Evolutionary conservation across 768 basidiomycete genomes (phyloP), one percentile per base, ranked within the genome.

Genomic region (Macrolepiota fuliginosa): DNA sequence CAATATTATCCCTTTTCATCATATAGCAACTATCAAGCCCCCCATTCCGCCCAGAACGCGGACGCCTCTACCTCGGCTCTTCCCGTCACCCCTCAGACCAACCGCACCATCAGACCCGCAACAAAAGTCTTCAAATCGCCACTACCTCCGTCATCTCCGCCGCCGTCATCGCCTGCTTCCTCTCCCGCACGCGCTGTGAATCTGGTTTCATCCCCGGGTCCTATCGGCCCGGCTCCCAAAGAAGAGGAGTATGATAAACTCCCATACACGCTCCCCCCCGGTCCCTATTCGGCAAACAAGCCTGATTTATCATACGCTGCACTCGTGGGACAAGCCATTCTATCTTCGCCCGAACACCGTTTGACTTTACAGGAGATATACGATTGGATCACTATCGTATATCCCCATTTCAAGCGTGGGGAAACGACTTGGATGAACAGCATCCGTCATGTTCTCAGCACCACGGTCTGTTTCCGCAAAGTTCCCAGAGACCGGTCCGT

Each of bases 351-450:
- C 1, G 85, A 89, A 29, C 90, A 91, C 67, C 88, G 91, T 56
- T 86, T 98, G 55, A 94, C 94, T 1, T 81, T 98, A 25, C 92
- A 96, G 71, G 94, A 98, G 72, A 97, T 99, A 65, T 98, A 98
- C 70, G 89, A 92, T 70, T 99, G 86, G 84, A 96, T 99, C 68
- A 93, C 92, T 50, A 91, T 90, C 45, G 92, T 92, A 9, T 96
- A 94, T 74, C 96, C 97, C 6, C 88, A 89, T 70, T 99, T 93
- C 77, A 93, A 94, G 74, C 89, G 91, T 61, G 90, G 90, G 22
- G 95, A 98, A 68, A 85, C 90, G 3, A 96, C 94, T 5, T 98
- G 96, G 96, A 95, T 96, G 87, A 97, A 97, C 74, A 96, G 94
- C 58, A 94, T 98, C 62, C 85, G 96, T n/a, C 96, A 98, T 74